Base-by-base conservation (phyloP, 2,329 filamentous ascomycete species). In the Geosmithia morbida region DNA sequence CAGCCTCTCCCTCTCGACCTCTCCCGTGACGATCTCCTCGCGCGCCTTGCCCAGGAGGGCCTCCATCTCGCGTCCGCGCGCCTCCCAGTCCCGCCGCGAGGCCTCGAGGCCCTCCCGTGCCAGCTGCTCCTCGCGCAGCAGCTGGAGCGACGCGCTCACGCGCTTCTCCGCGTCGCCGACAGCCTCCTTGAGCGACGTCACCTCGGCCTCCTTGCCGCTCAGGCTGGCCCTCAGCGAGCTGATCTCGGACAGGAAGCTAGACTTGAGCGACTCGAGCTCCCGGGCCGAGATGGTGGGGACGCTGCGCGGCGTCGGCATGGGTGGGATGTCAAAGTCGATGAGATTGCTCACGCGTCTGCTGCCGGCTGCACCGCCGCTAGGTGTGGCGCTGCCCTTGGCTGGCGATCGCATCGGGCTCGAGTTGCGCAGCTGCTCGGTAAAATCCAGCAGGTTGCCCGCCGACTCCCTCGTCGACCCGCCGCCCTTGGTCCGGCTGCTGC, bases 261-360 rank as follows among this genome's bases (percentile, higher is more conserved):
- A 96, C 62, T 97, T 97, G 50, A 97, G 72, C 14, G 85, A 86
- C 61, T 98, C 92, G 2, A 97, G 72, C 66, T 98, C 92, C 33
- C 92, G 81, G 2, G 92, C 86, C 2, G 89, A 95, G 54, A 97
- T 84, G 8, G 83, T 87, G 0, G 92, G 92, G 39, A 97, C 77
- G 48, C 87, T 95, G 51, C 90, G 81, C 14, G 92, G 92, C 1
- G 92, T 97, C 2, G 90, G 88, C 54, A 88, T 81, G 0, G 90
- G 87, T n/a, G 89, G 88, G 10, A 97, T 84, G 57, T 97, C 92
- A 57, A 82, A 72, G 52, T 77, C 73, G n/a, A 81, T 77, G 42
- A 92, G 74, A 57, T 83, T 86, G 33, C 79, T 72, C 54, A 85
- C 79, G 6, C 63, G 66, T 18, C 68, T 69, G 47, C 66, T 2